phyloP scores from a whole-genome alignment of 768 basidiomycete species.

The Amanita jacksonii region DNA sequence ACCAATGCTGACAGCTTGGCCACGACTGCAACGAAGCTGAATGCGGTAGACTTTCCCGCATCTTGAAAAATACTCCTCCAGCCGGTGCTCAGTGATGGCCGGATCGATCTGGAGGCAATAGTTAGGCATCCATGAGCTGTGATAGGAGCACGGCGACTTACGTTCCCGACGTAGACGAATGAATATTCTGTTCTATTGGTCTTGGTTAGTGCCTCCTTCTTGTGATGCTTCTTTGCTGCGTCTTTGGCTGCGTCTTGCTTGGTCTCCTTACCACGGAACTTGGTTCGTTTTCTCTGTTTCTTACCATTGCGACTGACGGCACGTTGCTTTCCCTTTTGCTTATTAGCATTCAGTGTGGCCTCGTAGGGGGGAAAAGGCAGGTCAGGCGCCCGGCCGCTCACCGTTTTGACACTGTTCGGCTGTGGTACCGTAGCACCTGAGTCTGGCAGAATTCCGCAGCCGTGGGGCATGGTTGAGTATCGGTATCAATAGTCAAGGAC shows the following conservation, averaged over 20 bases:
- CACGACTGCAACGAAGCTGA: constrained; percentile 33
- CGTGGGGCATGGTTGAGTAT: constrained; percentile 4
- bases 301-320: not conserved
- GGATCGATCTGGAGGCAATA: constrained; percentile 22
- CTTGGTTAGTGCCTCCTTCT: constrained; percentile 13
- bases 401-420: not conserved
- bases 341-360: not conserved
- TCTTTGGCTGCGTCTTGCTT: constrained; percentile 10
- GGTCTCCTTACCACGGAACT: constrained; percentile 4
- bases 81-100: constrained; percentile 22
- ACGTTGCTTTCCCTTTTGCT: not conserved
- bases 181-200: constrained; percentile 13
- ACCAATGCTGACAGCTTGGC: constrained; percentile 24
- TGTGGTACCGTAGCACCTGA: not conserved
- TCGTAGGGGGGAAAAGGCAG: not conserved
- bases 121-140: constrained; percentile 4
- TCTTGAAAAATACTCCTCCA: constrained; percentile 23
- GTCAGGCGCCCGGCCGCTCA: not conserved
- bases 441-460: not conserved
- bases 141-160: constrained; percentile 21
- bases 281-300: not conserved
- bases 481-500: not conserved
- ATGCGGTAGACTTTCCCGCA: constrained; percentile 28
- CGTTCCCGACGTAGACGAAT: constrained; percentile 55
- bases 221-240: constrained; percentile 19